These are phyloP conservation scores for Aspergillus mulundensis DNA, from an alignment of 495 filamentous ascomycete species.

Conservation along the genomic window DNA sequence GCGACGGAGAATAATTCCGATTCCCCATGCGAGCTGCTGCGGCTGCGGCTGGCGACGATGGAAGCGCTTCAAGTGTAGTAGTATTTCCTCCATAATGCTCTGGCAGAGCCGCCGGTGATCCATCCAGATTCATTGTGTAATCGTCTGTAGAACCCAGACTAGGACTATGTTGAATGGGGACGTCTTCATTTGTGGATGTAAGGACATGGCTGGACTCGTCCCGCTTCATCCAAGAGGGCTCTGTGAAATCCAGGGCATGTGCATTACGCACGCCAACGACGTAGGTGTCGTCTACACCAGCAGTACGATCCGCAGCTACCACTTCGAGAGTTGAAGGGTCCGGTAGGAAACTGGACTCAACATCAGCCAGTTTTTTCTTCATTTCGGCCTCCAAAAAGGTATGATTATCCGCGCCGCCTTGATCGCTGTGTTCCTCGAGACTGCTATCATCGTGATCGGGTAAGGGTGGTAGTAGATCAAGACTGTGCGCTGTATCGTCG, in stretches of 20 bases:
- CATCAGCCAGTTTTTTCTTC: slow-evolving; percentile 70
- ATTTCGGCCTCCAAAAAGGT: slow-evolving; percentile 61
- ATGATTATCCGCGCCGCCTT: slow-evolving; percentile 39
- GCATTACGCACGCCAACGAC: slow-evolving; percentile 33
- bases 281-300: slow-evolving; percentile 42
- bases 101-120: slow-evolving; percentile 20
- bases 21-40: slow-evolving; percentile 53
- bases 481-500: slow-evolving; percentile 24
- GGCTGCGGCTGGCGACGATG: slow-evolving; percentile 64
- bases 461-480: slow-evolving; percentile 33
- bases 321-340: slow-evolving; percentile 47
- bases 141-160: slow-evolving; percentile 24
- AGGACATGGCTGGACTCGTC: slow-evolving; percentile 24
- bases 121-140: slow-evolving; percentile 19
- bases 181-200: slow-evolving; percentile 20
- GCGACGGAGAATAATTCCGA: slow-evolving; percentile 23
- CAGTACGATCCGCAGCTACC: slow-evolving; percentile 20
- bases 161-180: slow-evolving; percentile 47
- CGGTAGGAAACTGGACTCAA: slow-evolving; percentile 80
- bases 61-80: slow-evolving; percentile 55
- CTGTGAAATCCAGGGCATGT: slow-evolving; percentile 24
- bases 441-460: slow-evolving; percentile 39
- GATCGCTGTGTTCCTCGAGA: slow-evolving; percentile 36
- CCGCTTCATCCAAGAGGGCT: slow-evolving; percentile 28
- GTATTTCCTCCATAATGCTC: slow-evolving; percentile 40